Conservation (phyloP, 139 green algal genomes). For the Chlamydomonas incerta region DNA sequence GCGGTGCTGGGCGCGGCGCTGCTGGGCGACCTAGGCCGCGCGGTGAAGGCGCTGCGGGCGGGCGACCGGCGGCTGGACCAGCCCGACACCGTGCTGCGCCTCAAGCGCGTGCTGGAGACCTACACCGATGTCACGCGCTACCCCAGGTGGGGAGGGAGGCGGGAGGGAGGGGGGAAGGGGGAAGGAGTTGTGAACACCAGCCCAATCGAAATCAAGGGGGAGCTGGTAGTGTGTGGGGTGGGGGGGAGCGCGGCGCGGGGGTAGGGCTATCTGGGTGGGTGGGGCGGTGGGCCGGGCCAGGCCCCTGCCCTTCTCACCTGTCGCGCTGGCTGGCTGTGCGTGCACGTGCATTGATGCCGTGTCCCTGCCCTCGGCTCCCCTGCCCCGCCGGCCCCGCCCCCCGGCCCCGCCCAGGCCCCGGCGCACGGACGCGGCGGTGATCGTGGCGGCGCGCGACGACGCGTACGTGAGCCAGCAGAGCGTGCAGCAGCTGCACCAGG, state of each 20-base stretch:
- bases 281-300: too few species aligned
- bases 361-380: neutral
- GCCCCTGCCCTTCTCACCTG: too few species aligned
- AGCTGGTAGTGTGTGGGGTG: too few species aligned
- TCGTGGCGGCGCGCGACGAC: constrained; percentile 83
- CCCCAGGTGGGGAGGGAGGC: constrained; percentile 49
- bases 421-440: constrained; percentile 76
- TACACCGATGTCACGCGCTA: constrained; percentile 87
- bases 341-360: too few species aligned
- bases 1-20: neutral
- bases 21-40: constrained; percentile 29
- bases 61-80: constrained; percentile 1
- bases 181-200: too few species aligned
- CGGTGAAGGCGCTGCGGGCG: constrained; percentile 15
- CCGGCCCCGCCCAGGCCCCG: constrained; percentile 52
- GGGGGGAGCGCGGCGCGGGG: too few species aligned
- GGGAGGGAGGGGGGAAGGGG: too few species aligned
- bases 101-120: constrained; percentile 82
- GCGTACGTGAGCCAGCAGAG: constrained; percentile 75
- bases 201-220: too few species aligned
- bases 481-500: constrained; percentile 50
- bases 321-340: too few species aligned
- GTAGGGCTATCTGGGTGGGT: too few species aligned
- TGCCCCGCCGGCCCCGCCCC: too few species aligned
- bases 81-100: constrained; percentile 22